Evolutionary conservation across 305 asterid species (phyloP).

Genomic region (Solanum hybrid): DNA sequence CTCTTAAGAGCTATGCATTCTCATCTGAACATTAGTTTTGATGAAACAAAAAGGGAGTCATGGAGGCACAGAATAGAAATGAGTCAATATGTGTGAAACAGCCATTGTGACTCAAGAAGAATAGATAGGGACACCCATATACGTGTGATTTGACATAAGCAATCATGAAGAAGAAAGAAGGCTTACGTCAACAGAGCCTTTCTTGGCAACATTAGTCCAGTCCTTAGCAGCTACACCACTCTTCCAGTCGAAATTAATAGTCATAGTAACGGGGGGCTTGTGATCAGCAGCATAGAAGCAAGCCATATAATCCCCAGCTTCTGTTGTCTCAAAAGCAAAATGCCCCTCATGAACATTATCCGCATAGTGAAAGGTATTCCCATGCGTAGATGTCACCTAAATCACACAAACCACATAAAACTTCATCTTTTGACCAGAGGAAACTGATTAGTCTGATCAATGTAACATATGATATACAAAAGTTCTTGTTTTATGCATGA

Average conservation of each 20-base stretch:
- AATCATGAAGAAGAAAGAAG: background rate
- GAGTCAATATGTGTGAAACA: background rate
- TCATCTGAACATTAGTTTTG: background rate
- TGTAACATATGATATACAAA: background rate
- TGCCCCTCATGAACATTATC: constrained; percentile 71
- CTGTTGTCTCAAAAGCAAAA: constrained; percentile 69
- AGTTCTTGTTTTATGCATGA: background rate
- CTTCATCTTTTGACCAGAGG: background rate
- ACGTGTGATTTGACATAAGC: background rate
- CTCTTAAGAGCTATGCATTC: background rate
- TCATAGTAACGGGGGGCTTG: constrained; percentile 42
- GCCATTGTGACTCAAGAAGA: background rate
- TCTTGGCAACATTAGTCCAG: constrained; percentile 84
- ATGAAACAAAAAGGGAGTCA: background rate
- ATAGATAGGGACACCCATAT: background rate
- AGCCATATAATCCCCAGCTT: constrained; percentile 84
- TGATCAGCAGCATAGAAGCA: constrained; percentile 72
- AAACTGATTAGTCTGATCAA: background rate
- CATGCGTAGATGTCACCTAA: constrained; percentile 78
- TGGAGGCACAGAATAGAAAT: background rate
- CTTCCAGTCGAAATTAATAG: constrained; percentile 84
- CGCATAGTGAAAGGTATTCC: constrained; percentile 63
- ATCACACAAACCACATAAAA: background rate
- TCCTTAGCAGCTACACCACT: constrained; percentile 93
- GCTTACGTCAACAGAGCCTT: constrained; percentile 86